phyloP scores from a whole-genome alignment of 2,329 filamentous ascomycete species.

The Colletotrichum sp. region DNA sequence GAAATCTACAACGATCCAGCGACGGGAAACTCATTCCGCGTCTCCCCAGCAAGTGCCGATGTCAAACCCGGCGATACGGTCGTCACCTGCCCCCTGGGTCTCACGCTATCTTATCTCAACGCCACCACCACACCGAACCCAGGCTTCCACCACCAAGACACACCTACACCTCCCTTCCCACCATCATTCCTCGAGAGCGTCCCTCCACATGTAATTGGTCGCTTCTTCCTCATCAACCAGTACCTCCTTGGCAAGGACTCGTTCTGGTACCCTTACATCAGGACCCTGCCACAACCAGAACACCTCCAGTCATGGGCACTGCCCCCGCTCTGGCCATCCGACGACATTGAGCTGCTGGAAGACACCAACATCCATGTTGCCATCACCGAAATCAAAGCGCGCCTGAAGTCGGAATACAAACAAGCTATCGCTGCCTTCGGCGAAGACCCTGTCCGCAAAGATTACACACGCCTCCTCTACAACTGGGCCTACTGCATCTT shows the following conservation, averaged over 20 bases:
- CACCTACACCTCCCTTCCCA: slow-evolving; percentile 44
- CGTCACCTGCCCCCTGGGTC: slow-evolving; percentile 56
- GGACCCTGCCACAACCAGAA: slow-evolving; percentile 66
- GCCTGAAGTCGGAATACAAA: slow-evolving; percentile 52
- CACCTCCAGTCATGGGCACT: slow-evolving; percentile 56
- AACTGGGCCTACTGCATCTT: slow-evolving; percentile 71
- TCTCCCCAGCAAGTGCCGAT: slow-evolving; percentile 36
- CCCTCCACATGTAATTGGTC: slow-evolving; percentile 64
- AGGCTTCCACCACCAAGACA: slow-evolving; percentile 18
- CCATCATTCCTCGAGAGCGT: slow-evolving; percentile 51
- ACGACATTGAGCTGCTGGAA: slow-evolving; percentile 62
- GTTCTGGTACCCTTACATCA: slow-evolving; percentile 73
- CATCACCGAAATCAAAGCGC: slow-evolving; percentile 50
- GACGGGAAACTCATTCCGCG: slow-evolving; percentile 61
- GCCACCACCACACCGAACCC: slow-evolving; percentile 40
- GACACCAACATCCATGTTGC: slow-evolving; percentile 60
- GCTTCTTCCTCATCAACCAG: slow-evolving; percentile 74
- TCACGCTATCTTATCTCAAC: slow-evolving; percentile 65
- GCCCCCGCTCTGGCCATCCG: slow-evolving; percentile 67
- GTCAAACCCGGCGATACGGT: slow-evolving; percentile 46
- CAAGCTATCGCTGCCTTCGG: slow-evolving; percentile 38
- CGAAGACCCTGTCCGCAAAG: slow-evolving; percentile 30
- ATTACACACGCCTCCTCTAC: slow-evolving; percentile 58
- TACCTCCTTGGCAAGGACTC: slow-evolving; percentile 63
- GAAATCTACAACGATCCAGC: slow-evolving; percentile 56